Evolutionary conservation across 2,329 filamentous ascomycete species (phyloP), one percentile per base, ranked within the genome.

Genomic region (Botrytis fabae): DNA sequence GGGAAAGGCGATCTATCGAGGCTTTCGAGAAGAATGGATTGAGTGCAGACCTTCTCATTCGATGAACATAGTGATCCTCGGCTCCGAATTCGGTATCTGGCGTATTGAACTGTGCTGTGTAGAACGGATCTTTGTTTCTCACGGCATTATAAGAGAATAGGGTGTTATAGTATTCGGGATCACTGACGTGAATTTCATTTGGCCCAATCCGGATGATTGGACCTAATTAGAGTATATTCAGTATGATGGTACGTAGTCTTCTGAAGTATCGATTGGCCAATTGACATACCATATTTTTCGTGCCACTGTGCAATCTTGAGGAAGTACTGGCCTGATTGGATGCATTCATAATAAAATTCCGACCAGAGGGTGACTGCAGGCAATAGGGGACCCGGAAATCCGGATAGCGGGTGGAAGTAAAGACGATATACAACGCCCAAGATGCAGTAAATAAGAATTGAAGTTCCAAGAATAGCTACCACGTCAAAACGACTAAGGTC

Each of bases 21-120:
- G 69, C 63, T 54, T 75, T 76, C 9, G 77, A 76, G 61, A 79
- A 78, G 71, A 79, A 79, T 6, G 77, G 75, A 42, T 75, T 78
- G 28, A 78, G 60, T 20, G 77, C 75, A 22, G 73, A 68, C 28
- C 77, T 75, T 48, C 78, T 77, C 18, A 73, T 57, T 22, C 77
- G 75, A 70, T 79, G 78, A 28, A 74, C 69, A 46, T 75, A 54
- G 61, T 79, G 75, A 70, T 76, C 74, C 35, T 72, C 74, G 4
- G 78, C 76, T 20, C 74, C 75, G 63, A 79, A 79, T 10, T 40
- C 71, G 9, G 65, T 57, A 42, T 57, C 65, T 32, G 65, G 65
- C 16, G 65, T 68, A 22, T 68, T 68, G 18, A 68, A 68, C 48
- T 75, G 74, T 20, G 69, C 69, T 38, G 73, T 68, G 42, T 66